Conservation (phyloP, 2,329 filamentous ascomycete genomes). For the Chaetomium globosum region DNA sequence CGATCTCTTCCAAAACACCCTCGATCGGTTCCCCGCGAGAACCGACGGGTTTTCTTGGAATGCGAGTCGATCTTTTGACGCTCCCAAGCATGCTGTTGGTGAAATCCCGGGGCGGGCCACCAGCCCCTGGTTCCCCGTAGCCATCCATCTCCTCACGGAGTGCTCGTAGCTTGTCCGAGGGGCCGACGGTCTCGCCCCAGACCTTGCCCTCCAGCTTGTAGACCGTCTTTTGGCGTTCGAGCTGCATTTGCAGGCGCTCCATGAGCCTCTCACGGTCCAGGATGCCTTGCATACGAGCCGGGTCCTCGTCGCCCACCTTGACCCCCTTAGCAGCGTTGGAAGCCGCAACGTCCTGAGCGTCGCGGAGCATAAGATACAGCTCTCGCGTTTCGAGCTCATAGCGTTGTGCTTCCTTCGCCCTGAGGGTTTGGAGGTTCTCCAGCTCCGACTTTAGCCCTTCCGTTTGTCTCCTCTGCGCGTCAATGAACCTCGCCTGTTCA, state of each 20-base stretch:
- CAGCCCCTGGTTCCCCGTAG: constrained; percentile 51
- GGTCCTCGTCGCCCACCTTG: constrained; percentile 64
- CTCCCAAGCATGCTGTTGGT: constrained; percentile 74
- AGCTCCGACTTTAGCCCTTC: constrained; percentile 88
- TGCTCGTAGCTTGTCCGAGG: constrained; percentile 88
- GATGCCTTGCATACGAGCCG: constrained; percentile 83
- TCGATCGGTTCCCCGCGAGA: constrained; percentile 40
- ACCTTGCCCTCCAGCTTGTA: constrained; percentile 94
- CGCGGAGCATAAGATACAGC: constrained; percentile 95
- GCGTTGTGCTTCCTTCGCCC: constrained; percentile 87
- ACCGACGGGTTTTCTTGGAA: constrained; percentile 58
- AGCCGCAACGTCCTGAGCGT: constrained; percentile 93
- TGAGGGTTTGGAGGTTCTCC: constrained; percentile 79
- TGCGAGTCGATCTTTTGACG: constrained; percentile 63
- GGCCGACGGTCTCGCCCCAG: constrained; percentile 79
- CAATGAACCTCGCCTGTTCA: constrained; percentile 87
- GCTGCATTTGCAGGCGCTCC: constrained; percentile 90
- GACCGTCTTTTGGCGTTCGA: constrained; percentile 96
- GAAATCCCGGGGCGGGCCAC: constrained; percentile 62
- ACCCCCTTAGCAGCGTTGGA: constrained; percentile 70
- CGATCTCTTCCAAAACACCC: constrained; percentile 52
- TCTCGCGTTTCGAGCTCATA: constrained; percentile 96
- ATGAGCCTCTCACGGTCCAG: constrained; percentile 90
- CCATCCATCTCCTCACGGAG: constrained; percentile 93
- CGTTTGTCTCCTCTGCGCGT: constrained; percentile 81